Base-by-base conservation (phyloP, 2,329 filamentous ascomycete species). In the Penicillium sp. region DNA sequence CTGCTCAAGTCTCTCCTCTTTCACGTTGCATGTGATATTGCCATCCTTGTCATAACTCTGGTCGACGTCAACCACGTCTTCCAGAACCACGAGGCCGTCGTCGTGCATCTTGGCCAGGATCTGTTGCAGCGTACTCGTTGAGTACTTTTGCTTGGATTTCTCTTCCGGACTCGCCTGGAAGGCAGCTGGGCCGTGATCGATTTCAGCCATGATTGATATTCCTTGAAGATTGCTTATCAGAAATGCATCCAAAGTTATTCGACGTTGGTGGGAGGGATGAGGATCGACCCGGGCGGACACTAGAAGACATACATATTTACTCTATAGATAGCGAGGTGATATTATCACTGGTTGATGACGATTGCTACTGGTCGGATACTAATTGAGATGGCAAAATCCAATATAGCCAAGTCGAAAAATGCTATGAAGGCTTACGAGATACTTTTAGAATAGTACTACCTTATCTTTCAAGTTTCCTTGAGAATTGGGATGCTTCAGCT, bases 1-100 rank as follows among this genome's bases (percentile, higher is more conserved):
- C 21, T 60, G 61, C 47, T 64, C 65, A 20, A 59, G 28, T 6
- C 42, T 40, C 9, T 58, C 45, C 28, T 30, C 35, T 35, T 48
- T 56, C 28, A 53, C 56, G 9, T 54, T 50, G 28, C 47, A 50
- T 40, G 46, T 24, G 30, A 48, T 28, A 14, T 28, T 18, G 9
- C 24, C 24, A 26, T 48, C 46, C 3, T 30, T 20, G n/a, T 28
- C n/a, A 9, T 48, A 26, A 16, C 5, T 2, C 24, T 48, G 46
- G 16, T 48, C 26, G 24, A 20, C 7, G 23, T 48, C 24, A 20
- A 48, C 30, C 4, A 30, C 46, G 30, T 48, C 30, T 48, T 48
- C 46, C 3, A 48, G 24, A 30, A 48, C 24, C 6, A 48, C 46
- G 20, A 28, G 24, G n/a, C 46, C 46, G 46, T 48, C 46, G 12